Evolutionary conservation across 768 basidiomycete species (phyloP), one percentile per base, ranked within the genome.

Genomic region (Rhodotorula paludigena): DNA sequence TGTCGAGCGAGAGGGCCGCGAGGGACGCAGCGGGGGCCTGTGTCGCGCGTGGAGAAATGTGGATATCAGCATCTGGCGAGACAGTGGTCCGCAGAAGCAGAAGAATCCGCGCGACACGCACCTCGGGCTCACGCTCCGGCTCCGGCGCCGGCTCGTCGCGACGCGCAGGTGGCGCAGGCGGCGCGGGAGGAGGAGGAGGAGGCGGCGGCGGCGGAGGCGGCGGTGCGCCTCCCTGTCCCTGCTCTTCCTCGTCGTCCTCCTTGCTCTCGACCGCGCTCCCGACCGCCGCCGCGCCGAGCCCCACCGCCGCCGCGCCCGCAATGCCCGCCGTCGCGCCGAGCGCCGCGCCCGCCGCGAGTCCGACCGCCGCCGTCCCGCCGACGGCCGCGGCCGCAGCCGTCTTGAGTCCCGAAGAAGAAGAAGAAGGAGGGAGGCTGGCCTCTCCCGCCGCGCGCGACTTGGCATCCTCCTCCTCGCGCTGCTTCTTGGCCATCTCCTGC

Each of bases 401-500:
- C 42, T 39, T 32, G 11, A n/a, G n/a, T n/a, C n/a, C n/a, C n/a
- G n/a, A n/a, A n/a, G n/a, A n/a, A n/a, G n/a, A n/a, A n/a, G n/a
- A n/a, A n/a, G 52, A 8, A 23, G 8, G 21, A 78, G 64, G 53
- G 59, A 60, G 49, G 36, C 45, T 5, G 1, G 60, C 25, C 32
- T 49, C 39, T 18, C 33, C 42, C 23, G 74, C 71, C 4, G 73
- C 68, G 21, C 58, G 56, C 9, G 71, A 82, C 1, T 86, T 85
- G 51, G 81, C 80, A 51, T 80, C 80, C 81, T 85, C 92, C 72
- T 89, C 90, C 71, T 87, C 89, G 23, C 83, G 81, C 73, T 90
- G 89, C 76, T 87, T 87, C 82, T 92, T 93, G 2, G 91, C 88
- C n/a, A 87, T 80, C 0, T 89, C 92, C 76, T 97, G 93, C 30